A percentile compares a stretch with the other conserved stretches of the same genome.
These are phyloP conservation scores for Asterella californica DNA, from an alignment of 225 moss, liverwort and hornwort species.

Conservation along the genomic window DNA sequence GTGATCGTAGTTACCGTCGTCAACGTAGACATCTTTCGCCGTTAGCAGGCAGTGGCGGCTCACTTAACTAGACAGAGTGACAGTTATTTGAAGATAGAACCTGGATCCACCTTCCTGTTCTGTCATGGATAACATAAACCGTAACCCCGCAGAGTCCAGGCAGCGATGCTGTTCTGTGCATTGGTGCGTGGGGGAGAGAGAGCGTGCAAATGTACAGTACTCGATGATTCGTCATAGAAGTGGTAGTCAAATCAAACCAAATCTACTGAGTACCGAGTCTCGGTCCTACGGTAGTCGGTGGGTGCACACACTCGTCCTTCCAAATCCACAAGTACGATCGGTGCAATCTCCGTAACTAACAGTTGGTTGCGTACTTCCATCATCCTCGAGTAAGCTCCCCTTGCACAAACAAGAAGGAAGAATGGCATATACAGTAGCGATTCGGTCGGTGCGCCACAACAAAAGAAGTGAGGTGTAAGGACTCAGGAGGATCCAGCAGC, in stretches of 20 bases:
- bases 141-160: neutral
- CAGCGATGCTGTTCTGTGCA: neutral
- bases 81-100: no score
- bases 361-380: neutral
- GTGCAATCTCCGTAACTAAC: neutral
- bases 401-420: no score
- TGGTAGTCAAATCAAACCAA: neutral
- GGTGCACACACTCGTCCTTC: neutral
- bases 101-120: no score
- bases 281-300: neutral
- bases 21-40: no score
- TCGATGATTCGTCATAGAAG: neutral
- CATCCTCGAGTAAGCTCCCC: neutral
- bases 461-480: neutral
- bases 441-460: neutral
- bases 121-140: no score
- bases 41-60: no score
- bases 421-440: no score
- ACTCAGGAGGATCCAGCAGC: neutral
- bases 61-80: no score
- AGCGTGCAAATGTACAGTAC: neutral
- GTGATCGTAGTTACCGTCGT: no score
- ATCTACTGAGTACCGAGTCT: neutral
- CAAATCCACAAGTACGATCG: neutral
- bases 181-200: neutral